phyloP scores from a whole-genome alignment of 768 basidiomycete species.

The Mrakia hoshinonis region DNA sequence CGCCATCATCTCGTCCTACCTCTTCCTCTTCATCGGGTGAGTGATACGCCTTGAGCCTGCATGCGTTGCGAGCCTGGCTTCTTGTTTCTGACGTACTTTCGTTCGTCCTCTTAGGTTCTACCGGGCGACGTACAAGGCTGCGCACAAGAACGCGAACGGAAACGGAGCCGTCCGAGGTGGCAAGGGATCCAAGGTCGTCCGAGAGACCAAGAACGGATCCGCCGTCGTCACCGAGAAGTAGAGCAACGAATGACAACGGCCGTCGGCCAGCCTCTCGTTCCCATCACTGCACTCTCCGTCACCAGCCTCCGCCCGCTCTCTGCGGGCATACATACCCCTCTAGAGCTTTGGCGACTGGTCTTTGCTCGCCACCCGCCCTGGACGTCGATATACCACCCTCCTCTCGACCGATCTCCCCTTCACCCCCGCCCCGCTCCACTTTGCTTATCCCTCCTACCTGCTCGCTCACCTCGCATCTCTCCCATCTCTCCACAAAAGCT shows the following conservation, averaged over 20 bases:
- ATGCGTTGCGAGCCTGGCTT: too few species aligned
- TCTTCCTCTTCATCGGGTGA: constrained; percentile 78
- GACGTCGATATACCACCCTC: neutral
- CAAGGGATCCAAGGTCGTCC: constrained; percentile 30
- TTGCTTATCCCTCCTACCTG: neutral
- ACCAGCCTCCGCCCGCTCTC: too few species aligned
- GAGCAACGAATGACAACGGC: neutral
- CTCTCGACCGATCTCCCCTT: neutral
- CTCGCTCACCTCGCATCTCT: neutral
- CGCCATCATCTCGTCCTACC: constrained; percentile 75
- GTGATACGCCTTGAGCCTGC: constrained; percentile 28
- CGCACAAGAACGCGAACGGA: constrained; percentile 40
- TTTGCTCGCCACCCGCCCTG: neutral
- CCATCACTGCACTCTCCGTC: neutral
- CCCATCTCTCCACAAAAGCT: too few species aligned
- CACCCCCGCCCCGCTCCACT: neutral
- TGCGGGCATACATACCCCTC: too few species aligned
- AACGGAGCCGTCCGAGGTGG: constrained; percentile 35
- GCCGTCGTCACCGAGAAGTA: constrained; percentile 31
- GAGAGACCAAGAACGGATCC: constrained; percentile 30
- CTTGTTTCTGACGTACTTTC: neutral
- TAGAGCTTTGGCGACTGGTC: too few species aligned
- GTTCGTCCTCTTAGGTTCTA: constrained; percentile 60
- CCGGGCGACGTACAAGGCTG: constrained; percentile 65
- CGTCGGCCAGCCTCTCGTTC: neutral